These are phyloP conservation scores for Oryza australiensis DNA, from an alignment of 176 grass and related monocot genomes.

Conservation along the genomic window DNA sequence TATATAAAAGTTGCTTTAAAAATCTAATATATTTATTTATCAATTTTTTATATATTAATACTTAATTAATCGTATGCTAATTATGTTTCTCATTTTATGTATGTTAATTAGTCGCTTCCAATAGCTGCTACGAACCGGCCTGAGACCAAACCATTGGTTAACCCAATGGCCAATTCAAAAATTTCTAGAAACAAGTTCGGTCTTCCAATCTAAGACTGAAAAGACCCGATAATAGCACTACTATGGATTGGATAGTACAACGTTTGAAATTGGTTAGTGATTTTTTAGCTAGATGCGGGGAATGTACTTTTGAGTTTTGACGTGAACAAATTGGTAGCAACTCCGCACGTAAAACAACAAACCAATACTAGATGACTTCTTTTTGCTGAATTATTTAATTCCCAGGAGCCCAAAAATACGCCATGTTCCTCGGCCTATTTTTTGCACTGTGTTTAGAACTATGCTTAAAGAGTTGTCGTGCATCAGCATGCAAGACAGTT, in stretches of 20 bases:
- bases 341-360: not conserved
- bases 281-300: not conserved
- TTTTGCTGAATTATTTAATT: not conserved
- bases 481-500: not conserved
- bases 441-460: not conserved
- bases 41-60: too few species aligned
- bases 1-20: too few species aligned
- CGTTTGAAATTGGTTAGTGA: not conserved
- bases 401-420: not conserved
- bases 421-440: constrained; percentile 13
- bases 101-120: too few species aligned
- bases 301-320: not conserved
- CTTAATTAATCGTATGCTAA: too few species aligned
- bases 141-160: too few species aligned
- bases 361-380: not conserved
- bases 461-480: not conserved
- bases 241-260: not conserved
- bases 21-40: too few species aligned
- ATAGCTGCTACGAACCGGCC: too few species aligned
- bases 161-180: too few species aligned
- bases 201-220: too few species aligned
- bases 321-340: not conserved
- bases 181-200: too few species aligned
- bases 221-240: too few species aligned
- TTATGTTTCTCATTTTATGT: too few species aligned